Base-by-base conservation (phyloP, 1,284 basidiomycete genomes). In the Moesziomyces parantarcticus region DNA sequence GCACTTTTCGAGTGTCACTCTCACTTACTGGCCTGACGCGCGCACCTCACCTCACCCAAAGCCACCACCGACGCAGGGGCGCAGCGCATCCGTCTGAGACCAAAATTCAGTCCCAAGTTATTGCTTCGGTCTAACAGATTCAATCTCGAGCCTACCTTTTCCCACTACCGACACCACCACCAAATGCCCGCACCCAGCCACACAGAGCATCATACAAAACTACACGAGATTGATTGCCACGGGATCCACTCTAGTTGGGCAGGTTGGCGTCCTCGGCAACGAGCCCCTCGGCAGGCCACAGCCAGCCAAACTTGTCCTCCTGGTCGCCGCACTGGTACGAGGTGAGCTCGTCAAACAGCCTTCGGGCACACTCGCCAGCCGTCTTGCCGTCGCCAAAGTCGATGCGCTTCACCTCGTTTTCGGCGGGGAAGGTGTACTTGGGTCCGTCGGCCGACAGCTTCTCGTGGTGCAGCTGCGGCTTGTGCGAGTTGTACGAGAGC, bases 331-430 rank as follows among this genome's bases (percentile, higher is more conserved):
- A 77, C 47, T 77, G 76, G 63, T 76, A 78, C 32, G 55, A 76
- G 42, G 58, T 77, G 48, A 58, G 50, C 50, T 78, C 74, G 41
- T 76, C 53, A 16, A 76, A 78, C 21, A 78, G 50, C 9, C 58
- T 43, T 47, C 45, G 50, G 7, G 74, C 53, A 34, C 60, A 68
- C 16, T 75, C 75, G 29, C 84, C 84, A 0, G 84, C 82, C 18
- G 70, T 79, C 61, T 80, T 59, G 41, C 84, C 84, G 50, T 84
- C 77, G 45, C 83, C 83, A 65, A 85, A 82, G 36, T 74, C 68
- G 58, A 84, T 63, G 47, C 81, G 81, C 10, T 68, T 42, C 43
- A 76, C 66, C 52, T 69, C 44, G 49, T 75, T 80, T 43, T 75
- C 73, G 14, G 68, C 59, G 1, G 75, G 62, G 20, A 76, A 55